Evolutionary conservation across 495 filamentous ascomycete genomes (phyloP), one percentile per base, ranked within the genome.

Genomic region (Glarea lozoyensis): DNA sequence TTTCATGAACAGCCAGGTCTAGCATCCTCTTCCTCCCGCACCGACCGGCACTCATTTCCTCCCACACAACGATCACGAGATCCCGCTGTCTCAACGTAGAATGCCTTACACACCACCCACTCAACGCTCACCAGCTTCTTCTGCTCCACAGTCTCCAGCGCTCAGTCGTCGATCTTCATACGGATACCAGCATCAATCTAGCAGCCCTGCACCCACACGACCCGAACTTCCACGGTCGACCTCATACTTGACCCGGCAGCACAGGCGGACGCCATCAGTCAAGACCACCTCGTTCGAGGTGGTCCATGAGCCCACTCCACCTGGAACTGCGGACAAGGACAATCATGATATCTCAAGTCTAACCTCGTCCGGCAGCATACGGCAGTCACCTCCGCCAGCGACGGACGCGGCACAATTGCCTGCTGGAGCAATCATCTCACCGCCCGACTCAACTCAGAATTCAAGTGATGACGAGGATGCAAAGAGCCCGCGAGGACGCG

Each of bases 91-190:
- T 34, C 29, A 25, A 16, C 49, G 46, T 44, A 44, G 65, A 71
- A 95, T 95, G 88, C 88, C 88, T 70, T 95, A 95, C 74, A 94
- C 88, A 62, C 87, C 88, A 49, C 88, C 88, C 39, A 74, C 78
- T 55, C 81, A 82, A 69, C 69, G 75, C 67, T 88, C 86, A 56
- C 87, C 86, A 68, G 73, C 79, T 57, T 75, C 82, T 47, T 82
- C 83, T 37, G 70, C 69, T 37, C 67, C 79, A 56, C 59, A 73
- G 57, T 83, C 79, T 58, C 74, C 79, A 54, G 71, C 70, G 56
- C 49, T 69, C 60, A 76, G 73, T 64, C 72, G 73, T 56, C 54
- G 70, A 61, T 61, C 73, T 63, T 71, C 76, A 64, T 60, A 70
- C 58, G 61, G 70, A 39, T 49, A 58, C 45, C 19, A 37, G 19